Evolutionary conservation across 441 rosid genomes (phyloP), one percentile per base, ranked within the genome.

Genomic region (Adansonia rubrostipa): DNA sequence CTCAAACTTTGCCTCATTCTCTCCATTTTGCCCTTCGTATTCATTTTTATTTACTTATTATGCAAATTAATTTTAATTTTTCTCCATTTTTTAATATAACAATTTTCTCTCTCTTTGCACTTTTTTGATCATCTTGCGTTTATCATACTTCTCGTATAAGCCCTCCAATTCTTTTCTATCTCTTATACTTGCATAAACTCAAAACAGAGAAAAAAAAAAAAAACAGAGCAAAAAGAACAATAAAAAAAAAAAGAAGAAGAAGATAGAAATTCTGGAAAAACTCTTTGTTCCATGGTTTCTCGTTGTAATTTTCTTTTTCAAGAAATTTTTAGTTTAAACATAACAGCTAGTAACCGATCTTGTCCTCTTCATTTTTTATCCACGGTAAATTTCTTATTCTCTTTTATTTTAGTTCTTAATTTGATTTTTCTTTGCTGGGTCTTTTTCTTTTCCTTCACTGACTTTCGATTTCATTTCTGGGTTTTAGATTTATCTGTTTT

Each of bases 51-150:
- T 28, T 28, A 28, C 9, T 45, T 67, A 51, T 63, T 71, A 24
- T 60, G 33, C 33, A 28, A 28, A 66, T 17, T 6, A 6, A 45
- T 45, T 45, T 6, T 45, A 6, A 45, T 4, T 45, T 45, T 45
- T 13, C 15, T 51, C 44, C 5, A 51, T 63, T 58, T 76, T 62
- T 44, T 57, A 69, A 44, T 65, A 58, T 67, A 51, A 48, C 45
- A 19, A 45, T 33, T 78, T 68, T 60, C 78, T 78, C 36, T 74
- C 78, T 78, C 73, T 77, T 68, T 85, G 88, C 94, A 85, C 91
- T 92, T 92, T 88, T 88, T 82, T 47, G 9, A 81, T 78, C 84
- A 85, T 86, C 89, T 85, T 83, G 77, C 4, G 90, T 88, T 90
- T 4, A 85, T 88, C 91, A 83, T 69, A 75, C 77, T 75, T 82